phyloP scores from a whole-genome alignment of 2,329 filamentous ascomycete species.

The Hyphodiscus sp. region DNA sequence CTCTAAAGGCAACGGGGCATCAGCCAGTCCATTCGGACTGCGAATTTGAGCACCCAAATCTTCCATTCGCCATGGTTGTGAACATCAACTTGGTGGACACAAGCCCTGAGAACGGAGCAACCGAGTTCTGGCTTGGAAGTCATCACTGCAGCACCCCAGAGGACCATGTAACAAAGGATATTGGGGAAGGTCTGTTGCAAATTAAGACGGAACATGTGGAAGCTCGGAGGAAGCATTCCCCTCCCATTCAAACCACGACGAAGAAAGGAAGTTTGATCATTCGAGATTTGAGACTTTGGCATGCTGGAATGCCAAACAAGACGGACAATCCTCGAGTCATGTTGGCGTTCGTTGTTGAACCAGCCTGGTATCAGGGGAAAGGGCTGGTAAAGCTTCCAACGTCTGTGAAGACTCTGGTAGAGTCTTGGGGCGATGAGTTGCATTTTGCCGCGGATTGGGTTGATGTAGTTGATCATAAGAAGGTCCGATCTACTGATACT shows the following conservation, averaged over 20 bases:
- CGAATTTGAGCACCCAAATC: constrained; percentile 46
- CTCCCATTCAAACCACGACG: constrained; percentile 4
- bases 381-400: constrained; percentile 1
- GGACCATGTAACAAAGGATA: neutral
- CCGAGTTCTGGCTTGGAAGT: constrained; percentile 45
- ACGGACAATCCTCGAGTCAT: constrained; percentile 44
- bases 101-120: constrained; percentile 38
- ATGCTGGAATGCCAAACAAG: constrained; percentile 53
- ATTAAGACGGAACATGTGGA: constrained; percentile 28
- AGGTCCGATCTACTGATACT: neutral
- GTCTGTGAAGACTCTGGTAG: neutral
- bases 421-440: neutral
- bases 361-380: constrained; percentile 7
- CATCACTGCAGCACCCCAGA: constrained; percentile 26
- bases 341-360: constrained; percentile 34
- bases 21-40: constrained; percentile 54
- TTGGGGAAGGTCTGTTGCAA: constrained; percentile 3
- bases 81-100: constrained; percentile 42
- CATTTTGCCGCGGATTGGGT: neutral
- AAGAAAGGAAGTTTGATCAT: constrained; percentile 10
- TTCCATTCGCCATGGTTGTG: constrained; percentile 41
- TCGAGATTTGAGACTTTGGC: constrained; percentile 24
- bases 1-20: constrained; percentile 30
- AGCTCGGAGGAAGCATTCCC: constrained; percentile 6
- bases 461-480: neutral